These are phyloP conservation scores for Leccinum pellstonianum DNA, from an alignment of 768 basidiomycete species.

Conservation along the genomic window DNA sequence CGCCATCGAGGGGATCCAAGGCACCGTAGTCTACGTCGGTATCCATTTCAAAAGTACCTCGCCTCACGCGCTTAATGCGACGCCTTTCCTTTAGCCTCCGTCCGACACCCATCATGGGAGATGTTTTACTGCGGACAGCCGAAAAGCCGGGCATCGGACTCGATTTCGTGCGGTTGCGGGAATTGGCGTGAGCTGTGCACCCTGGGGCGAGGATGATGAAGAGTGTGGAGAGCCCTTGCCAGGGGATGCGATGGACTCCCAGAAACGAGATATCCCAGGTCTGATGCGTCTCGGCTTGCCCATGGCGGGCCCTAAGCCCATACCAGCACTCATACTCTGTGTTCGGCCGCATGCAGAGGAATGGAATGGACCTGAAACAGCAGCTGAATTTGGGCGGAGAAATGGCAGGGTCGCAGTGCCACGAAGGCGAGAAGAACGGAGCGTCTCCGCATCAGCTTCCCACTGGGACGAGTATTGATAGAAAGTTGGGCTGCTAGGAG, in stretches of 20 bases:
- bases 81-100: slow-evolving; percentile 31
- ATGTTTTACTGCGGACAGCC: slow-evolving; percentile 42
- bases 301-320: slow-evolving; percentile 21
- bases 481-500: slow-evolving; percentile 37
- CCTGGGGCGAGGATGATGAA: slow-evolving; percentile 7
- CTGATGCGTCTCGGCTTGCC: slow-evolving; percentile 27
- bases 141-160: slow-evolving; percentile 34
- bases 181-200: slow-evolving; percentile 13
- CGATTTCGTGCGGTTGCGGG: slow-evolving; percentile 25
- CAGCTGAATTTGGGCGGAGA: slow-evolving; percentile 29
- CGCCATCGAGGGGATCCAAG: slow-evolving; percentile 74
- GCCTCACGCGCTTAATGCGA: slow-evolving; percentile 37
- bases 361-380: slow-evolving; percentile 27
- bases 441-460: slow-evolving; percentile 7
- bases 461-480: slow-evolving; percentile 34
- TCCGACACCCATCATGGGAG: slow-evolving; percentile 36
- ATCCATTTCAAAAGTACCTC: slow-evolving; percentile 23
- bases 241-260: slow-evolving; percentile 35
- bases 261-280: slow-evolving; percentile 34
- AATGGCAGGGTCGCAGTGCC: slow-evolving; percentile 30
- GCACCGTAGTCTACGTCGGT: slow-evolving; percentile 50
- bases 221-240: slow-evolving; percentile 17
- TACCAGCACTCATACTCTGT: slow-evolving; percentile 26
- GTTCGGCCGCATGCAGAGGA: slow-evolving; percentile 24
- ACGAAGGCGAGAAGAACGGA: slow-evolving; percentile 25